Evolutionary conservation across 164 flowering plant genomes (phyloP), one percentile per base, ranked within the genome.

Genomic region (Echeveria elegans): DNA sequence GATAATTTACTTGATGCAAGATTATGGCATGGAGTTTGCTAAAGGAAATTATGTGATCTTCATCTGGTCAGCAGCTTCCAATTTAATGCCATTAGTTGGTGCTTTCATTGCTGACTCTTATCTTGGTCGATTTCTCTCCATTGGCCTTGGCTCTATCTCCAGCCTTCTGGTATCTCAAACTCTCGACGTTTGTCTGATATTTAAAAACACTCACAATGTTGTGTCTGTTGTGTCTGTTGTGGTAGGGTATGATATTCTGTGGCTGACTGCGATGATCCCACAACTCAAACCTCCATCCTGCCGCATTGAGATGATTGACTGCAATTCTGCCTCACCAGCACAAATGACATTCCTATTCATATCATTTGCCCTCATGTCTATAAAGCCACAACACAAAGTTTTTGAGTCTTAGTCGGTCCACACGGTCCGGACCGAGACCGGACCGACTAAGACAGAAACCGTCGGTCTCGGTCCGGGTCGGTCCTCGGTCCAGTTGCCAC

Each of bases 71-170:
- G 61, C 90, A 4, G 79, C 82, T 6, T 73, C 82, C 30, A 84
- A 84, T 72, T 83, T 82, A 84, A 52, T 67, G 56, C 87, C 94
- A 1, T 23, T 82, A 30, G 5, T 88, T n/a, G 89, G 85, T 6
- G 92, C 94, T 62, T 83, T 87, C 66, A 53, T 89, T 59, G 78
- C 92, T 24, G 92, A 89, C 80, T 79, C 90, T 24, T 86, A 68
- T 67, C 75, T 86, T 70, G 91, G 96, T 68, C 85, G 88, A 1
- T 89, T 82, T 61, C 80, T 73, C 53, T 74, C 84, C 68, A 85
- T 87, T 69, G 85, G 73, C 38, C 34, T 86, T 4, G 96, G 85
- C 15, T 85, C 86, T 61, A 61, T 87, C 66, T 12, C 71, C 40
- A 81, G 83, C 70, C 72, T 86, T 56, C 66, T 80, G 83, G 91